These are phyloP conservation scores for Brassica rapa DNA, from an alignment of 345 rosid species.

Conservation along the genomic window DNA sequence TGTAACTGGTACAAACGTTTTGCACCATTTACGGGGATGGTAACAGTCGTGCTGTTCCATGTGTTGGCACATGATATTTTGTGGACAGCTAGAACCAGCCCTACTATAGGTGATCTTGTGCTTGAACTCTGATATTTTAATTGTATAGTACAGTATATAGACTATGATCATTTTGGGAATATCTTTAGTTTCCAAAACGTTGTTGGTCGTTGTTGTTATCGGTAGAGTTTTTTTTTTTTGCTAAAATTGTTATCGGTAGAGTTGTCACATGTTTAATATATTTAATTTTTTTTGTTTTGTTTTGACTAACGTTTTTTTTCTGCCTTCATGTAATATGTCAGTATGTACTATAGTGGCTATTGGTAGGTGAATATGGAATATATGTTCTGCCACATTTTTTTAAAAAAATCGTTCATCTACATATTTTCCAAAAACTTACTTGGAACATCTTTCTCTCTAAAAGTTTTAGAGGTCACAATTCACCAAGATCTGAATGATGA, in stretches of 20 bases:
- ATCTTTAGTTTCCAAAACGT: background rate
- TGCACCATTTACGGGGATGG: background rate
- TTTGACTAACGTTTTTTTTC: background rate
- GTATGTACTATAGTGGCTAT: too few relatives aligned
- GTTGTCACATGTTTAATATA: background rate
- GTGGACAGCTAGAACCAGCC: background rate
- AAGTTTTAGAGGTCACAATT: too few relatives aligned
- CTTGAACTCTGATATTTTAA: too few relatives aligned
- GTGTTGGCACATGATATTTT: background rate
- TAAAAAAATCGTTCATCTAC: too few relatives aligned
- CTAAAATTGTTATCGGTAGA: background rate
- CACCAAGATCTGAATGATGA: too few relatives aligned
- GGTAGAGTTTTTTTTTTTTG: background rate
- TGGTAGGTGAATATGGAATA: too few relatives aligned
- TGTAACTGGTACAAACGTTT: too few relatives aligned
- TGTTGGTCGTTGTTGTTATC: background rate
- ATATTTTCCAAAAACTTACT: too few relatives aligned
- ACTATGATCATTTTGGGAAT: background rate
- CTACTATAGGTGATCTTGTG: background rate
- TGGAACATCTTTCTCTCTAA: too few relatives aligned
- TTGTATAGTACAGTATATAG: too few relatives aligned
- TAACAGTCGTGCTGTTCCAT: background rate
- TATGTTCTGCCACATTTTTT: too few relatives aligned
- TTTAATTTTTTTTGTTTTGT: too few relatives aligned
- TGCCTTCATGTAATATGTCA: background rate